Conservation (phyloP, 2,329 filamentous ascomycete genomes). For the Fusarium sp. region DNA sequence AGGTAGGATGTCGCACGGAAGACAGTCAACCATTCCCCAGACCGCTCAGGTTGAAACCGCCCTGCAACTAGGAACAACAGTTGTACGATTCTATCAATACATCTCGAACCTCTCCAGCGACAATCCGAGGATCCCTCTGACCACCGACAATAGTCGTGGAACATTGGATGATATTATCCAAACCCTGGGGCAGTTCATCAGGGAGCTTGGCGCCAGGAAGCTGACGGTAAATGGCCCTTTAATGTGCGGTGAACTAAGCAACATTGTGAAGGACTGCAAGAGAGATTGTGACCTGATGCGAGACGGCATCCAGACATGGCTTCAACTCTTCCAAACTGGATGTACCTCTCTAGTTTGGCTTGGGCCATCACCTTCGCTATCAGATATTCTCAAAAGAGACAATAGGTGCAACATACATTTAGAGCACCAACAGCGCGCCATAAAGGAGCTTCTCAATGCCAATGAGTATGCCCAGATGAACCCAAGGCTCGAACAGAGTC, state of each 20-base stretch:
- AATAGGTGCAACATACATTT: background rate
- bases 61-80: background rate
- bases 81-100: background rate
- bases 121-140: too few species aligned
- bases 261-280: background rate
- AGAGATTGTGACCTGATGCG: background rate
- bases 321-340: background rate
- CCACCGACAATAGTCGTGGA: background rate
- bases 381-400: background rate
- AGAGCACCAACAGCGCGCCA: background rate
- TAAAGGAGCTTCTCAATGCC: background rate
- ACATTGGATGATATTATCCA: background rate
- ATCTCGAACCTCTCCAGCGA: background rate
- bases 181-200: background rate
- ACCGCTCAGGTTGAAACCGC: background rate
- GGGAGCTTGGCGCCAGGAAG: background rate
- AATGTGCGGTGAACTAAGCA: background rate
- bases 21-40: background rate
- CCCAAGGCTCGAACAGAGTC: background rate
- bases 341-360: too few species aligned
- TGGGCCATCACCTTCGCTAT: background rate
- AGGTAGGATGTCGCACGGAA: background rate
- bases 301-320: background rate
- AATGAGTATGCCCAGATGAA: background rate
- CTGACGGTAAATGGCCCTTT: background rate